phyloP scores from a whole-genome alignment of 345 rosid species.

The Ricinus communis region DNA sequence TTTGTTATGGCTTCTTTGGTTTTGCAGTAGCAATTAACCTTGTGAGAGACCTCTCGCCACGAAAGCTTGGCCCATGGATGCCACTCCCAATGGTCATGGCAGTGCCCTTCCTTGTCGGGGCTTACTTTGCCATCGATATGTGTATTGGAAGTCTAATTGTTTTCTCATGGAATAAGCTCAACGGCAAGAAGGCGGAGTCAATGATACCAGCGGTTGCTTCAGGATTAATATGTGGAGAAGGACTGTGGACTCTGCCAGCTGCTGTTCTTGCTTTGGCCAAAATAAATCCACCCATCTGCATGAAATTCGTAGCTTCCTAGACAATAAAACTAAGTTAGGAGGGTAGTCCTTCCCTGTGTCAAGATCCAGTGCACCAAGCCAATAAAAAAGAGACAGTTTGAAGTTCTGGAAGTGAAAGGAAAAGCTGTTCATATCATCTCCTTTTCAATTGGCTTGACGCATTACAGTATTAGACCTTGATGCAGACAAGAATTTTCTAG shows the following conservation, averaged over 20 bases:
- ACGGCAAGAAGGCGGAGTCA: constrained; percentile 56
- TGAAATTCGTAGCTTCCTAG: constrained; percentile 66
- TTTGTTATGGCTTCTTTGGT: constrained; percentile 69
- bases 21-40: constrained; percentile 68
- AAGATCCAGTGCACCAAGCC: too few species aligned
- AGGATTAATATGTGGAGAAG: constrained; percentile 90
- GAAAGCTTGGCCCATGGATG: constrained; percentile 67
- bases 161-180: constrained; percentile 55
- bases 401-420: too few species aligned
- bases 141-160: constrained; percentile 72
- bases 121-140: constrained; percentile 92
- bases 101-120: constrained; percentile 79
- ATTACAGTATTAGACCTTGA: too few species aligned
- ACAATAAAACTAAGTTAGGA: background rate
- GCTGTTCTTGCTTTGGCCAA: constrained; percentile 82
- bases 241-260: constrained; percentile 83
- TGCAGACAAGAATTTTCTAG: too few species aligned
- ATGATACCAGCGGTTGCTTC: constrained; percentile 93
- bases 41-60: constrained; percentile 59
- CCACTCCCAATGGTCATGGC: constrained; percentile 96
- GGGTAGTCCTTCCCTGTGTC: too few species aligned
- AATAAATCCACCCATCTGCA: constrained; percentile 81
- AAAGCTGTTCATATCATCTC: too few species aligned
- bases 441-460: too few species aligned
- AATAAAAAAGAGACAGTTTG: too few species aligned